Evolutionary conservation across 345 rosid genomes (phyloP), one percentile per base, ranked within the genome.

Genomic region (Lepidium aucheri): DNA sequence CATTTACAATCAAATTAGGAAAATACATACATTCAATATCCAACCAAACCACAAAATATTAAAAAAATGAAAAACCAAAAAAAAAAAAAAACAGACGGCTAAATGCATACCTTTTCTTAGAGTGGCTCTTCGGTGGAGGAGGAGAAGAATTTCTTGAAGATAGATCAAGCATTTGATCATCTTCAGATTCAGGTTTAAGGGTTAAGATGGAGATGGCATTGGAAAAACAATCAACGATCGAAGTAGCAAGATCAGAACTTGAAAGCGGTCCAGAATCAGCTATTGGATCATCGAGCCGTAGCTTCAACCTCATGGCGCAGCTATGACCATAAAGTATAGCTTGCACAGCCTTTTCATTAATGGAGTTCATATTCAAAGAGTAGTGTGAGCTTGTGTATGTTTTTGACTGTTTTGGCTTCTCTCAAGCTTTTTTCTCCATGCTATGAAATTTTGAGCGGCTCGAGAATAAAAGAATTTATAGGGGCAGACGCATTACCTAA

Each of bases 21-120:
- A 20, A 20, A 20, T 20, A 20, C 2, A 20, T 20, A 2, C 2
- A 20, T 20, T 20, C 2, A 1, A 1, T 20, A 20, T 20, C 22
- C 22, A 20, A 20, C 22, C 1, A 20, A 20, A 20, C 1, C 22
- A 20, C 22, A 20, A 20, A 20, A 20, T 20, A 20, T 20, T 20
- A n/a, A n/a, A n/a, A n/a, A n/a, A n/a, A n/a, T 8, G 8, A 7
- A 5, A n/a, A 20, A 62, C 4, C 6, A 9, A 13, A 9, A 56
- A 38, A 38, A 8, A 20, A 5, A 8, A 20, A 56, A 57, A 39
- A 38, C 3, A 57, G n/a, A 17, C n/a, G 13, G 38, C 1, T 41
- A 60, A 30, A 33, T 18, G 12, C n/a, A 38, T 65, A 72, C 76
- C 76, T 65, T 72, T 26, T 72, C 40, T 72, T 72, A 47, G 59